Conservation (phyloP, 768 basidiomycete species). For the Chiua virens region DNA sequence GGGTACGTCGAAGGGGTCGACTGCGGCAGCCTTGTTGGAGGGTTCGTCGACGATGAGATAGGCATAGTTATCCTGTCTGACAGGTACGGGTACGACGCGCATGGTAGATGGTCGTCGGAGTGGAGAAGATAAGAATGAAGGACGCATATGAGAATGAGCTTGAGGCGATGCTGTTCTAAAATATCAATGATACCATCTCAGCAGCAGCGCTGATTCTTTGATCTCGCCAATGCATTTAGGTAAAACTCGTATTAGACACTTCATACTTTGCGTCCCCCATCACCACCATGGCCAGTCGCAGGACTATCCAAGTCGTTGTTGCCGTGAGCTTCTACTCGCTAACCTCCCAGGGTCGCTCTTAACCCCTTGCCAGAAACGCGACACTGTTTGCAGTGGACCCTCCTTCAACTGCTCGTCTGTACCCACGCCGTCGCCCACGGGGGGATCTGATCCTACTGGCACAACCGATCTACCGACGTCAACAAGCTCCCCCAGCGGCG, state of each 20-base stretch:
- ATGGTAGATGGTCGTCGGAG: slow-evolving; percentile 39
- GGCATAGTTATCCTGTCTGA: slow-evolving; percentile 82
- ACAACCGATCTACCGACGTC: no score
- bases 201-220: slow-evolving; percentile 2
- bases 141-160: slow-evolving; percentile 8
- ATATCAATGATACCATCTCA: slow-evolving; percentile 4
- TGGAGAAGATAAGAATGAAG: background rate
- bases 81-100: slow-evolving; percentile 78
- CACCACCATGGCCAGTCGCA: slow-evolving; percentile 3
- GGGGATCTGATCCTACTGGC: no score
- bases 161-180: slow-evolving; percentile 20
- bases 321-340: slow-evolving; percentile 1
- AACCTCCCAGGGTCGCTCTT: background rate
- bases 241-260: background rate
- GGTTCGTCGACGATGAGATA: slow-evolving; percentile 76
- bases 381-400: background rate
- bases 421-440: no score
- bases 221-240: background rate
- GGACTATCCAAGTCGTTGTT: no score
- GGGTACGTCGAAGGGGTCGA: slow-evolving; percentile 78
- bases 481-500: no score
- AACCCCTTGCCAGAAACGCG: slow-evolving; percentile 8
- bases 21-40: slow-evolving; percentile 67
- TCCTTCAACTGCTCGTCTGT: no score
- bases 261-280: background rate